Evolutionary conservation across 2,329 filamentous ascomycete species (phyloP), one percentile per base, ranked within the genome.

Genomic region (Xenosphaeropsis pyriputrescens): DNA sequence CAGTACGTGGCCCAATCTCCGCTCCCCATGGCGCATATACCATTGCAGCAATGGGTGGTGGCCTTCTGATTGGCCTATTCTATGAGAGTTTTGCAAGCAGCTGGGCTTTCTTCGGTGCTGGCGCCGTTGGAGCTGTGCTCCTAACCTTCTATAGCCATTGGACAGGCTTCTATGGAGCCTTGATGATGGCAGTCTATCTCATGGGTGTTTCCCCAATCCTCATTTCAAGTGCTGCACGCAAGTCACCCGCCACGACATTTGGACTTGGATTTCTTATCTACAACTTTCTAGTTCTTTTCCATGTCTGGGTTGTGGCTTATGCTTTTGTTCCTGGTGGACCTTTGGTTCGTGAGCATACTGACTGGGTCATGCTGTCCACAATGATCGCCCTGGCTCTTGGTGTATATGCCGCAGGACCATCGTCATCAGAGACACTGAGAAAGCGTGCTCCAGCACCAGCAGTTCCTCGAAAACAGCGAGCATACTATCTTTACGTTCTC

Each of bases 301-400:
- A 96, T 54, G 86, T 95, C 39, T 98, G 91, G 91, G 83, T 95
- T 29, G 91, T 98, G 9, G 91, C 91, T 2, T 98, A 98, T 52
- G 91, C 91, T 11, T 98, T 98, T 49, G 91, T 98, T 3, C 91
- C 91, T 2, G 91, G 91, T 37, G 91, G 91, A 2, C 85, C 85
- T 3, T 70, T 94, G 1, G 83, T 98, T 32, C 79, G 91, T 33
- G 91, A 98, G 57, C 88, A 79, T 53, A 98, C 88, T 1, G 89
- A 96, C 56, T 95, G 88, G 83, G 71, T 98, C 52, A 93, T 96
- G 85, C 71, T 75, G 5, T 73, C 72, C 6, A 93, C 73, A 53
- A 93, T 96, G 83, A 56, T 85, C 2, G 67, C 79, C 41, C 79
- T 98, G 44, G 91, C 85, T 19, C 77, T 75, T 34, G 91, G 91